Base-by-base conservation (phyloP, 78 protist species). In the Speleostelium caveatum region DNA sequence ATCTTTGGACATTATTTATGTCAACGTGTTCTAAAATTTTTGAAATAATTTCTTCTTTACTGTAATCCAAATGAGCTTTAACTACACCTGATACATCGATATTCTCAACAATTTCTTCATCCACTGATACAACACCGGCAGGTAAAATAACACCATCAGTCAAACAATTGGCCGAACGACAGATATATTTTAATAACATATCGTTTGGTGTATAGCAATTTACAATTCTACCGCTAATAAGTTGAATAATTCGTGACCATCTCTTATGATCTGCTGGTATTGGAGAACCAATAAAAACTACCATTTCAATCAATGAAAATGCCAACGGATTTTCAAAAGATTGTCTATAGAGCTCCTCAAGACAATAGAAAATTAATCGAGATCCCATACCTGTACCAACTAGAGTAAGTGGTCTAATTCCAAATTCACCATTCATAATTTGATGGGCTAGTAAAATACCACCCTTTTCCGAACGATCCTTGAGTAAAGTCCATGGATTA, bases 401-500 rank as follows among this genome's bases (percentile, higher is more conserved):
- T 8, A 80, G 65, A 24, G 89, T 80, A 10, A 80, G 42, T 67
- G 89, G 89, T 80, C 89, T 32, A 53, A 67, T 80, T 14, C 89
- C 89, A 56, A 67, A 80, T 30, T 53, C 30, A 6, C 89, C 89
- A 55, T 66, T 67, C 1, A 80, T 26, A 1, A 80, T 80, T 30
- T 80, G 89, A 30, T 80, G 89, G 7, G 89, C 89, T 35, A 80
- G 58, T 53, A 80, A 16, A 26, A 56, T 65, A 39, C 89, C 89
- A 8, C 71, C 89, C n/a, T 80, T 80, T 32, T 80, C 89, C 39
- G 89, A 80, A 14, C 89, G 66, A 67, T 80, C 89, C n/a, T 80
- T 80, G 22, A 80, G 71, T 49, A 80, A 12, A 8, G 89, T 30
- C 89, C 89, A 80, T 38, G 89, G 89, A 58, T 80, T 80, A 58